phyloP scores from a whole-genome alignment of 768 basidiomycete genomes.

The Xerocomellus chrysenteron region DNA sequence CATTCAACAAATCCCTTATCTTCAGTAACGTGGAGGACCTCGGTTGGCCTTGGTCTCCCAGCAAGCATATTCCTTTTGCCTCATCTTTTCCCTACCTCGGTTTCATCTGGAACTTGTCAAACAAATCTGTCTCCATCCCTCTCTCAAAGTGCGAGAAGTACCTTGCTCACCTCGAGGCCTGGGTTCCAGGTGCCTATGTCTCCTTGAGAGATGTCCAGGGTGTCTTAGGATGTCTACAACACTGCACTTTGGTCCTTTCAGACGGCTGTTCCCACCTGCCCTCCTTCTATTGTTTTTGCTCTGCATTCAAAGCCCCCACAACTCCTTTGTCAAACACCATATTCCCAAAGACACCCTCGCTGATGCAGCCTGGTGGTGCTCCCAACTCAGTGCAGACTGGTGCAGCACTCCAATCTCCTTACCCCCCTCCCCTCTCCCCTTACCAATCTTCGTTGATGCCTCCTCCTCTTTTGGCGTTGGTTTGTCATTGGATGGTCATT shows the following conservation, averaged over 20 bases:
- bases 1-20: not conserved
- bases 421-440: not conserved
- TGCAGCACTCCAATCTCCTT: not conserved
- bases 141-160: not conserved
- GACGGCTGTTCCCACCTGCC: not conserved
- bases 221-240: not conserved
- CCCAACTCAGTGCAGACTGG: rapidly evolving
- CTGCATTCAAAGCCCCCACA: not conserved
- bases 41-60: not conserved
- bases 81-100: not conserved
- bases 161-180: not conserved
- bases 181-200: not conserved
- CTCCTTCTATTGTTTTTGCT: not conserved
- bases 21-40: not conserved
- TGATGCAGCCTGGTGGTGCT: not conserved
- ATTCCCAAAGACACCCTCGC: not conserved
- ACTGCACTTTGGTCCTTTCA: not conserved
- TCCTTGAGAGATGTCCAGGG: not conserved
- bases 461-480: constrained; percentile 20
- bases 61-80: not conserved
- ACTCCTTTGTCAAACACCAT: not conserved
- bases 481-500: constrained; percentile 32
- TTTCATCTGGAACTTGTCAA: rapidly evolving
- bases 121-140: not conserved
- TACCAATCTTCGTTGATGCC: not conserved